Base-by-base conservation (phyloP, 2,329 filamentous ascomycete species). In the Fusarium concolor region DNA sequence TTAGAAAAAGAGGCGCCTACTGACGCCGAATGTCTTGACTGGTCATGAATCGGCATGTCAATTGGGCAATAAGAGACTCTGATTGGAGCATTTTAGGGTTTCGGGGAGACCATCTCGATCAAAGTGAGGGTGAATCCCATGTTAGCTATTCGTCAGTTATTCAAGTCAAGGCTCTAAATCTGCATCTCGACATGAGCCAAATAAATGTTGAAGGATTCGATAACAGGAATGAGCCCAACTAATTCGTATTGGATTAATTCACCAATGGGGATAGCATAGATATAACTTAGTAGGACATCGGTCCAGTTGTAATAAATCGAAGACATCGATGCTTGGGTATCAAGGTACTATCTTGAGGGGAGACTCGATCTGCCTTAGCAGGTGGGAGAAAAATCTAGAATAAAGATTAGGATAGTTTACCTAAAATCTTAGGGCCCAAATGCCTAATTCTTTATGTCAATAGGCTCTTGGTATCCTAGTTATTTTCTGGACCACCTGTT, bases 1-100 rank as follows among this genome's bases (percentile, higher is more conserved):
- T 67, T 68, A 43, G 8, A 18, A 22, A 24, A 61, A 49, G 49
- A 46, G 47, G 45, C 42, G 42, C 47, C 51, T 50, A 43, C 29
- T 62, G 26, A 43, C 51, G 18, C 29, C 45, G 18, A 45, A 41
- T 39, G 22, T 41, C 24, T 67, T 47, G n/a, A 62, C 47, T 2
- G 20, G 17, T 26, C 14, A 20, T 22, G 20, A 53, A 54, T 42
- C 26, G 43, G 39, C 24, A 38, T 26, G 26, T 26, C 26, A 55
- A 22, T 28, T 29, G 15, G 24, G 26, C 43, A 37, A 31, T 4
- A 29, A 22, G 24, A 22, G 31, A 10, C 12, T 55, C 31, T 35
- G 28, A 50, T 55, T 55, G 43, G 51, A 57, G 9, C 10, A 9
- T 22, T 57, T 35, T 6, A 14, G 11, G 10, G 15, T 57, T 42